These are phyloP conservation scores for Xeromyces bisporus DNA, from an alignment of 495 filamentous ascomycete genomes.

Conservation along the genomic window DNA sequence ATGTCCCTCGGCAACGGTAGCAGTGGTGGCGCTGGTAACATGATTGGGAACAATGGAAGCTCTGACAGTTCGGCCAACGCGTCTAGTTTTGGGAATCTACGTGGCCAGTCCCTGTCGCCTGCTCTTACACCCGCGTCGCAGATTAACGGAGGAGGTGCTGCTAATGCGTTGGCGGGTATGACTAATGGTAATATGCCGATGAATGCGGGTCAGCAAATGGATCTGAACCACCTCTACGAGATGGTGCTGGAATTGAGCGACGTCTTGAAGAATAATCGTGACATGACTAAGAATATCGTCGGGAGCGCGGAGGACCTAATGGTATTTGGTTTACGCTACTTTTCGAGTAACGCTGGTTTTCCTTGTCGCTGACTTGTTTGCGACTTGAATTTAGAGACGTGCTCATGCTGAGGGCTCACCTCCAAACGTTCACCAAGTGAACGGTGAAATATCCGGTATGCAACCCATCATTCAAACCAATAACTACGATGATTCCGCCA, in stretches of 20 bases:
- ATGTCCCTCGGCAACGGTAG: conserved; percentile 20
- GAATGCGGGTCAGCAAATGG: conserved; percentile 71
- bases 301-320: conserved; percentile 45
- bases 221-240: conserved; percentile 68
- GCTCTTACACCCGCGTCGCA: conserved; percentile 23
- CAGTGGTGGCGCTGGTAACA: conserved; percentile 15
- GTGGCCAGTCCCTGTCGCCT: conserved; percentile 22
- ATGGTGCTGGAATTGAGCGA: conserved; percentile 70
- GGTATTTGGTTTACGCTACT: conserved; percentile 21
- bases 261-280: conserved; percentile 59
- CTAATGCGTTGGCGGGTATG: conserved; percentile 37
- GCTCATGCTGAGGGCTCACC: conserved; percentile 27
- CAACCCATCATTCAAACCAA: not conserved
- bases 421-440: conserved; percentile 28
- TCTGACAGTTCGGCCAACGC: conserved; percentile 17
- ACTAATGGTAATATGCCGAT: conserved; percentile 38
- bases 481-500: not conserved
- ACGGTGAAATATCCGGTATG: conserved; percentile 30
- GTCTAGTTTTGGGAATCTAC: conserved; percentile 20
- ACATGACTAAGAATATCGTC: conserved; percentile 58
- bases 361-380: not conserved
- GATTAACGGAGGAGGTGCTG: conserved; percentile 27
- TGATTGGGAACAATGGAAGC: conserved; percentile 13
- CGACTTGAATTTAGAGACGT: conserved; percentile 16
- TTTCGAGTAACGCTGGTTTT: not conserved